phyloP scores from a whole-genome alignment of 2,329 filamentous ascomycete genomes.

The Fonsecaea nubica region DNA sequence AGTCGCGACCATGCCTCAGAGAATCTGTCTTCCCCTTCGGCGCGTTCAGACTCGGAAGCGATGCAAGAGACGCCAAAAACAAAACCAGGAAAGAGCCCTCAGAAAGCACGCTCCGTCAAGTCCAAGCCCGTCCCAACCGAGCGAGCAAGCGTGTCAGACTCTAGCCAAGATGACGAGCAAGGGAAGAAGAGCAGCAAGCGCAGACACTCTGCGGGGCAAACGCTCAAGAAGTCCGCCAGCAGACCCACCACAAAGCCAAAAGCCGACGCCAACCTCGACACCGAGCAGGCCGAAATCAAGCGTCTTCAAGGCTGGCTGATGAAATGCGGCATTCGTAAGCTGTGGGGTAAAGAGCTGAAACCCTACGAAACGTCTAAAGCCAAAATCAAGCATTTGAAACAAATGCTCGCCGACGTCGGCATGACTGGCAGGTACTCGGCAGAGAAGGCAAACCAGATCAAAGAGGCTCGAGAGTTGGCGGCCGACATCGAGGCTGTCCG shows the following conservation, averaged over 20 bases:
- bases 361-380: conserved; percentile 73
- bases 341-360: conserved; percentile 87
- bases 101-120: conserved; percentile 25
- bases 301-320: conserved; percentile 82
- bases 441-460: conserved; percentile 83
- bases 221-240: conserved; percentile 38
- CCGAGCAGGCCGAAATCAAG: conserved; percentile 82
- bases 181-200: conserved; percentile 58
- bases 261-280: conserved; percentile 57
- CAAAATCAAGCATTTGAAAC: conserved; percentile 81
- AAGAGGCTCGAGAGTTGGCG: conserved; percentile 81
- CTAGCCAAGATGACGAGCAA: conserved; percentile 31
- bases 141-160: conserved; percentile 27
- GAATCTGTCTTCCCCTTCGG: conserved; percentile 36
- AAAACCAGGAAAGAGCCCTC: conserved; percentile 13
- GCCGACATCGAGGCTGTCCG: conserved; percentile 85
- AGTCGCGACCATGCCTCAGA: conserved; percentile 23
- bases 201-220: conserved; percentile 45
- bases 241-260: conserved; percentile 49
- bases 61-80: conserved; percentile 26
- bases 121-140: conserved; percentile 37
- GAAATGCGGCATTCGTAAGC: conserved; percentile 90
- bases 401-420: conserved; percentile 78
- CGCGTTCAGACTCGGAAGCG: conserved; percentile 24
- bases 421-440: conserved; percentile 90